Evolutionary conservation across 805 yeast genomes (phyloP).

Genomic region (Kuraishia piskuri): DNA sequence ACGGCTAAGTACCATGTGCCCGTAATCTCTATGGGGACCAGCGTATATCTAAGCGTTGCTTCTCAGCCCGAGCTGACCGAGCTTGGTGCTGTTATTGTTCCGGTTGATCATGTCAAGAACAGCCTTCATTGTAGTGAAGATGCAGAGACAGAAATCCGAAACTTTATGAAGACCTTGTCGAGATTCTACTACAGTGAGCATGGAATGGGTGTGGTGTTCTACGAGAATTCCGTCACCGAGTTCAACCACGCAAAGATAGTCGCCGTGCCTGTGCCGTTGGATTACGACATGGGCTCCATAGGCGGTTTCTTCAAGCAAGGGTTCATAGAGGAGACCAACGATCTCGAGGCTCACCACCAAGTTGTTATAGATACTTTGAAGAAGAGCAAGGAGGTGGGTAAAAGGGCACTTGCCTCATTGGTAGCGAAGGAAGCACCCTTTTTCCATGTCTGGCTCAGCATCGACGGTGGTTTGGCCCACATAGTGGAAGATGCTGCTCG

Average conservation of each 20-base stretch:
- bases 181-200: conserved; percentile 27
- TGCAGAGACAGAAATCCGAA: conserved; percentile 33
- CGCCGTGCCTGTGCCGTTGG: conserved; percentile 34
- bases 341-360: conserved; percentile 28
- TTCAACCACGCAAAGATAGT: conserved; percentile 30
- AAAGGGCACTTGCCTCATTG: conserved; percentile 19
- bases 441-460: conserved; percentile 40
- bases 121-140: conserved; percentile 31
- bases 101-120: conserved; percentile 29
- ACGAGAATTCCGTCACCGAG: conserved; percentile 29
- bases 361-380: conserved; percentile 28
- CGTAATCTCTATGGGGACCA: conserved; percentile 23
- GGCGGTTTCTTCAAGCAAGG: conserved; percentile 35
- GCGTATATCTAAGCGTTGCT: conserved; percentile 27
- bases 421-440: conserved; percentile 41
- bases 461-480: conserved; percentile 42
- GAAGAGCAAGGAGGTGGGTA: conserved; percentile 13
- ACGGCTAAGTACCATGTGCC: conserved; percentile 15
- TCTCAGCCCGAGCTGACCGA: conserved; percentile 31
- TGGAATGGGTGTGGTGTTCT: conserved; percentile 29
- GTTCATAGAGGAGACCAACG: conserved; percentile 26
- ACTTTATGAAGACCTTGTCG: conserved; percentile 32
- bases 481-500: conserved; percentile 29
- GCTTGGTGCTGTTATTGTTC: conserved; percentile 29
- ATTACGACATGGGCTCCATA: conserved; percentile 18